Evolutionary conservation across 306 rosid genomes (phyloP).

Genomic region (Acacia crassicarpa): DNA sequence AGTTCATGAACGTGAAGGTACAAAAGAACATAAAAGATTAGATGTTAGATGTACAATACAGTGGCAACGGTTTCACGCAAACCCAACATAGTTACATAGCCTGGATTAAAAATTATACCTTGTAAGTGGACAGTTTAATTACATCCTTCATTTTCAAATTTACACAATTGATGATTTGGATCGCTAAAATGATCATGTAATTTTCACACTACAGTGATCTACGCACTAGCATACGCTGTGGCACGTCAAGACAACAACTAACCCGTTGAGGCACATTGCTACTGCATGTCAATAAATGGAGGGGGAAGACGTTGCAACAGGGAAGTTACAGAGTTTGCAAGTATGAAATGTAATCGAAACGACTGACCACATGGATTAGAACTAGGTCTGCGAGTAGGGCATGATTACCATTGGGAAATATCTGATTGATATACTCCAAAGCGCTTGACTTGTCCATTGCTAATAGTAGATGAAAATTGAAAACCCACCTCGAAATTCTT

Average conservation of each 20-base stretch:
- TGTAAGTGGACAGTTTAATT: no score
- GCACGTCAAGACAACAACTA: background rate
- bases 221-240: no score
- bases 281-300: background rate
- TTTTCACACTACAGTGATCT: background rate
- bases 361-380: background rate
- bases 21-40: background rate
- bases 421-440: constrained; percentile 91
- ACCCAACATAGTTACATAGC: background rate
- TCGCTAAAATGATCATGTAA: background rate
- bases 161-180: background rate
- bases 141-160: no score
- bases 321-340: background rate
- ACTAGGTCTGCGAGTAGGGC: background rate
- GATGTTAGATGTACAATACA: background rate
- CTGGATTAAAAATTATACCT: background rate
- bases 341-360: background rate
- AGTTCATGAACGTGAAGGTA: background rate
- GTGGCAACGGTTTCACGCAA: background rate
- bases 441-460: constrained; percentile 95
- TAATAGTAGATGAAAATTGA: constrained; percentile 3
- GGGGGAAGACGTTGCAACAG: background rate
- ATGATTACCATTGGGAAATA: constrained; percentile 86
- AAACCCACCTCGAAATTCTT: constrained; percentile 10
- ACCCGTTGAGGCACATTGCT: background rate